Evolutionary conservation across 2,329 filamentous ascomycete species (phyloP), one percentile per base, ranked within the genome.

Genomic region (Beauveria australis): DNA sequence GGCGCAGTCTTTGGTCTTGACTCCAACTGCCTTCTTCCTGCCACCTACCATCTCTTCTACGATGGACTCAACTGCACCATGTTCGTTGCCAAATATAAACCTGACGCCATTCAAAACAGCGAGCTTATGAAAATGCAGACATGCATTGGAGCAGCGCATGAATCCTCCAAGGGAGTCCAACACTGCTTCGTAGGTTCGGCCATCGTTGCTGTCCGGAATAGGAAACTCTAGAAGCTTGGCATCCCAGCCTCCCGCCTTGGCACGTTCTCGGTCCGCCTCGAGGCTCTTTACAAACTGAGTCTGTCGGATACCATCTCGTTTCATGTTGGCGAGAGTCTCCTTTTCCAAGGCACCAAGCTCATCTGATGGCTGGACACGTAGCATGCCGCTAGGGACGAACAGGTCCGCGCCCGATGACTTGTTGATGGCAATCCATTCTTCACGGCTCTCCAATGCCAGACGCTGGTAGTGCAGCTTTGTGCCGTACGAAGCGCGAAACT

Each of bases 401-500:
- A 67, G 61, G 3, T 61, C 60, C 2, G 47, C 52, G 12, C n/a
- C 58, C 3, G 53, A 53, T 1, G 60, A 59, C 16, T 65, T 14
- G 53, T 66, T 64, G 40, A 69, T 62, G 5, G 28, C 51, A 16
- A 65, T 28, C 67, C 67, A 69, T n/a, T 60, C 63, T 10, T 64
- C 52, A 26, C 67, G 65, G 37, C 67, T 67, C 40, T 69, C 67
- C 0, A 67, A 26, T 2, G 67, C 67, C 1, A 69, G 61, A 4
- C 67, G 64, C 24, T 68, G 67, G 37, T 69, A 69, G 26, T 68
- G 67, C 9, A 68, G 47, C 33, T 65, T 65, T 5, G 59, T 63
- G 3, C 66, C 67, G 18, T 69, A 68, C 0, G 67, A 68, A 14
- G 67, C 66, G 9, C 67, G 64, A 18, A 68, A 68, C 67, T 68